A percentile compares a stretch with the other conserved stretches of the same genome.
phyloP scores from a whole-genome alignment of 106 monocot genomes.

The Gastrodia elata region DNA sequence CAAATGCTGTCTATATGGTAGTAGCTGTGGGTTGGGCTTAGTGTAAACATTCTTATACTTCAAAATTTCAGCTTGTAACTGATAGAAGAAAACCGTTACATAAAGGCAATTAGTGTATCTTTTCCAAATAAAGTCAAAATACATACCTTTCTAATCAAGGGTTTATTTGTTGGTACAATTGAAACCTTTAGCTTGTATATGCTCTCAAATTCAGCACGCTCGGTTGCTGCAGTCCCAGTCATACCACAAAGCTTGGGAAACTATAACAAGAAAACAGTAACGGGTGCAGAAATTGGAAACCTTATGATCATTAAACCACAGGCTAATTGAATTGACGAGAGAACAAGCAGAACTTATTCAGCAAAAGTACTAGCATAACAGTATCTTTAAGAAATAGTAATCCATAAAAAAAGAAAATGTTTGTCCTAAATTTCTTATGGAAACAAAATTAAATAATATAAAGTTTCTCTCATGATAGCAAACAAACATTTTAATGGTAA shows the following conservation, averaged over 20 bases:
- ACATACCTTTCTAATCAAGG: conserved; percentile 94
- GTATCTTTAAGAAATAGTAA: not conserved
- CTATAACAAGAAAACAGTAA: conserved; percentile 28
- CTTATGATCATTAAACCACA: not conserved
- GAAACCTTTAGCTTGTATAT: conserved; percentile 97
- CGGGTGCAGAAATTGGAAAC: not conserved
- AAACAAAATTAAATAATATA: conserved; percentile 1
- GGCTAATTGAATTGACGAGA: not conserved
- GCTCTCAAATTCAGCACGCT: conserved; percentile 92
- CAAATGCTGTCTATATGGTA: not conserved
- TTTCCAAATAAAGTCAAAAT: not conserved
- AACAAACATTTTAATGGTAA: not conserved
- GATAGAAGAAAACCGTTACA: not conserved
- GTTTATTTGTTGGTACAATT: conserved; percentile 84
- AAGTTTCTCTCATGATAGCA: not conserved
- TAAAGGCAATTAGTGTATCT: not conserved
- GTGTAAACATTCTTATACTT: not conserved
- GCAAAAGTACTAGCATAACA: not conserved
- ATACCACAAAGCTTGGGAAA: conserved; percentile 98
- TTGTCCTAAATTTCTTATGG: not conserved
- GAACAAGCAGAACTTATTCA: not conserved
- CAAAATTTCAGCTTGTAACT: not conserved
- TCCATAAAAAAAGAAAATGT: not conserved
- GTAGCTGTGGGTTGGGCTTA: too few relatives aligned
- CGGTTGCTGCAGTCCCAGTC: conserved; percentile 98